Evolutionary conservation across 805 yeast species (phyloP).

Genomic region (Saccharomycopsis microspora): DNA sequence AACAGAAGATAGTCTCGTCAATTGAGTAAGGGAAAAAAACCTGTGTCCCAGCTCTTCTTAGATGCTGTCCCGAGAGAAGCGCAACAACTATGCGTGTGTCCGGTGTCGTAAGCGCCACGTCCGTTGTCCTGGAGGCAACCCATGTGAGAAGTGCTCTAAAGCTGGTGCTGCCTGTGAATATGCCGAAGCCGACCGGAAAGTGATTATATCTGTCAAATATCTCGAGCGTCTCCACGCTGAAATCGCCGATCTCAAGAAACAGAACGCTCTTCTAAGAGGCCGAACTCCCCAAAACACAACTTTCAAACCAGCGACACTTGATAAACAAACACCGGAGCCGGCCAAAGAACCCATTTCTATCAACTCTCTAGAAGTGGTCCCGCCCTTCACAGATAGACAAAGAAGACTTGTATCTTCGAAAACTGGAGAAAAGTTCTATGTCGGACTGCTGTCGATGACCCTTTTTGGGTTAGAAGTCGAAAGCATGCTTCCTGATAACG

Average conservation of each 20-base stretch:
- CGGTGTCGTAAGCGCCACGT: slow-evolving; percentile 64
- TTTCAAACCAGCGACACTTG: not conserved
- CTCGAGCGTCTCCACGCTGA: slow-evolving; percentile 57
- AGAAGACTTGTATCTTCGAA: slow-evolving; percentile 64
- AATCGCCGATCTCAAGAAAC: slow-evolving; percentile 51
- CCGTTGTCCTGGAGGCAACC: slow-evolving; percentile 70
- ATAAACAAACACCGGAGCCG: not conserved
- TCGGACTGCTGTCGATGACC: slow-evolving; percentile 79
- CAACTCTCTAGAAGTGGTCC: slow-evolving; percentile 39
- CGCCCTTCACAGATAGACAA: slow-evolving; percentile 60
- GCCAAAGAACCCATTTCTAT: not conserved
- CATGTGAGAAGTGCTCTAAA: slow-evolving; percentile 50
- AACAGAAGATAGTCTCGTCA: no score
- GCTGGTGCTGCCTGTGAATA: slow-evolving; percentile 56
- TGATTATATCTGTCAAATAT: slow-evolving; percentile 64
- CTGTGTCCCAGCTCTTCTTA: no score
- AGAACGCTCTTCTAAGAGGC: slow-evolving; percentile 40
- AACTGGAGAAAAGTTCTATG: slow-evolving; percentile 65
- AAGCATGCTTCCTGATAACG: slow-evolving; percentile 36
- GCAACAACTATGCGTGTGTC: slow-evolving; percentile 33
- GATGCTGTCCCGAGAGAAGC: slow-evolving; percentile 8
- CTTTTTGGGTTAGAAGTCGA: slow-evolving; percentile 70
- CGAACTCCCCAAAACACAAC: slow-evolving; percentile 19
- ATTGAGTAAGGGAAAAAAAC: no score
- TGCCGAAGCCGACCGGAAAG: slow-evolving; percentile 58